Evolutionary conservation across 148 eudicot genomes (phyloP).

Genomic region (Fagopyrum esculentum): DNA sequence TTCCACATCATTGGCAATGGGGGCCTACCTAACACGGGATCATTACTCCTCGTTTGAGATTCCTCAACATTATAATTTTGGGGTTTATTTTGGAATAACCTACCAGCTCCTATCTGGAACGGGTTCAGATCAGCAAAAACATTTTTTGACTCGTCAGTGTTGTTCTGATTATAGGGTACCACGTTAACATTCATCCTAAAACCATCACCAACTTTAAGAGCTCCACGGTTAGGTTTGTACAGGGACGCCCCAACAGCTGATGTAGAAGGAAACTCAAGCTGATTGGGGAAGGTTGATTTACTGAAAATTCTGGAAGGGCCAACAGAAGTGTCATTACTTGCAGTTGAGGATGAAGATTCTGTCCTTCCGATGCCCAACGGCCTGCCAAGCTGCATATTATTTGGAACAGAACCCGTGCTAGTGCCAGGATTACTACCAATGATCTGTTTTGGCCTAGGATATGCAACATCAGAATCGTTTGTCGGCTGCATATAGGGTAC

Average conservation of each 20-base stretch:
- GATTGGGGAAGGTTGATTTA: conserved; percentile 35
- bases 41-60: conserved; percentile 47
- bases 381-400: conserved; percentile 18
- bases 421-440: conserved; percentile 24
- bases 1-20: conserved; percentile 71
- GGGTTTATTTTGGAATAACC: conserved; percentile 42
- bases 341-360: neutral
- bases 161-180: conserved; percentile 63
- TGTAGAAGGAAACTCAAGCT: conserved; percentile 49
- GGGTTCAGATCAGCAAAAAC: conserved; percentile 96
- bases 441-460: conserved; percentile 22
- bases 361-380: neutral
- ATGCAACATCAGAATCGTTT: conserved; percentile 33
- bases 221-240: conserved; percentile 75
- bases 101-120: conserved; percentile 69
- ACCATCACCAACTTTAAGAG: conserved; percentile 69
- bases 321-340: conserved; percentile 23
- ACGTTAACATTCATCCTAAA: conserved; percentile 60
- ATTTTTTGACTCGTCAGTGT: conserved; percentile 63
- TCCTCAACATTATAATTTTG: conserved; percentile 44
- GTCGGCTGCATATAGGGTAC: conserved; percentile 36
- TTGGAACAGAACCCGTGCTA: conserved; percentile 22
- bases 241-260: conserved; percentile 66
- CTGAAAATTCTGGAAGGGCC: conserved; percentile 52
- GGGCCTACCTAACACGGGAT: conserved; percentile 48